Evolutionary conservation across 164 flowering plant species (phyloP), one percentile per base, ranked within the genome.

Genomic region (Umbilicus rupestris): DNA sequence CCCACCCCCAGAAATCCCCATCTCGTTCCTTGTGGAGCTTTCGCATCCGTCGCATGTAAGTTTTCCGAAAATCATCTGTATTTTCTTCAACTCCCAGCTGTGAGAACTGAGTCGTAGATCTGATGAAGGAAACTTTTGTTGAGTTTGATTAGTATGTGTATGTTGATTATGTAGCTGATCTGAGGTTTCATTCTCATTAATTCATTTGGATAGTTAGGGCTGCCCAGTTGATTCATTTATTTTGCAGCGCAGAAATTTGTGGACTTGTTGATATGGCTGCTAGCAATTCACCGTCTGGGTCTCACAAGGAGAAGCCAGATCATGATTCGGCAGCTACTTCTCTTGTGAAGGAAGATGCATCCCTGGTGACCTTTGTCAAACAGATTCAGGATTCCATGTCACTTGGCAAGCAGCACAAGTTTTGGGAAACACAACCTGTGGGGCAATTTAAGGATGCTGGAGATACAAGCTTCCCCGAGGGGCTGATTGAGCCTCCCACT

Each of bases 361-460:
- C 67, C 2, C 52, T 65, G 17, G 67, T 42, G 12, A 24, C 52
- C 0, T 3, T 65, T 31, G 67, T 65, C 22, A 65, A 65, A 28
- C 49, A 65, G 67, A 44, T 65, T 45, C 67, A 65, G 22, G 67
- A 65, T 29, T 65, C 67, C 24, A 26, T 24, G 67, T 10, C 35
- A 11, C 39, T 65, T 12, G 52, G n/a, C 31, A 65, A 65, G 67
- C 47, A 65, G 22, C 67, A 65, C 52, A 65, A 65, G 57, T 65
- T 65, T 30, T 65, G 66, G 66, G 66, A 64, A 42, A 65, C 55
- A 5, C 67, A 65, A 30, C 67, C 67, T 14, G 58, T 65, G 3
- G 67, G 67, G 22, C 58, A 65, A 14, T 65, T 65, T 22, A 65
- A 65, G 67, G 67, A 65, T 28, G 37, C 37, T 30, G 67, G 67